Evolutionary conservation across 306 rosid species (phyloP).

Genomic region (Prunus padus): DNA sequence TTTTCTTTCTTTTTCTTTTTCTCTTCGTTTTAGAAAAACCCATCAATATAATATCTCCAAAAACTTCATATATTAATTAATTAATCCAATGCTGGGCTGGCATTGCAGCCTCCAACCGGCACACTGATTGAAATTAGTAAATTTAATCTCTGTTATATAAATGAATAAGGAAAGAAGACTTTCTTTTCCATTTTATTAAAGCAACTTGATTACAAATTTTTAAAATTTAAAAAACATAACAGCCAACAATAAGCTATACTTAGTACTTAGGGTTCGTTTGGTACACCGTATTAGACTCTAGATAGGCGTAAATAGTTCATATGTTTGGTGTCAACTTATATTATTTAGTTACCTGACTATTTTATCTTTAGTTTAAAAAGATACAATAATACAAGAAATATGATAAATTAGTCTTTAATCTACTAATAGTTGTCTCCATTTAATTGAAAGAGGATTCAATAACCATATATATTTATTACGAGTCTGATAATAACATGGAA

Average conservation of each 20-base stretch:
- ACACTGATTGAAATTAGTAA: slow-evolving; percentile 3
- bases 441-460: too few relatives aligned
- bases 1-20: background rate
- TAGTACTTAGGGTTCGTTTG: too few relatives aligned
- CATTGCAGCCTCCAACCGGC: slow-evolving; percentile 30
- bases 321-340: too few relatives aligned
- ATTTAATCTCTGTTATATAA: background rate
- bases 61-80: background rate
- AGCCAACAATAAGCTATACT: background rate
- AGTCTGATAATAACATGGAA: too few relatives aligned
- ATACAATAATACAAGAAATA: background rate
- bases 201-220: slow-evolving; percentile 21
- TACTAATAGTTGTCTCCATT: too few relatives aligned
- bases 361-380: background rate
- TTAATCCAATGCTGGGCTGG: slow-evolving; percentile 18
- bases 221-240: background rate
- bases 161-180: slow-evolving; percentile 25
- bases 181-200: slow-evolving; percentile 18
- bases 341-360: too few relatives aligned
- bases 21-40: background rate
- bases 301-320: too few relatives aligned
- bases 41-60: background rate
- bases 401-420: background rate
- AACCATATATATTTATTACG: too few relatives aligned
- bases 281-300: too few relatives aligned